Conservation (phyloP, 2,329 filamentous ascomycete species). For the Colletotrichum sp. region DNA sequence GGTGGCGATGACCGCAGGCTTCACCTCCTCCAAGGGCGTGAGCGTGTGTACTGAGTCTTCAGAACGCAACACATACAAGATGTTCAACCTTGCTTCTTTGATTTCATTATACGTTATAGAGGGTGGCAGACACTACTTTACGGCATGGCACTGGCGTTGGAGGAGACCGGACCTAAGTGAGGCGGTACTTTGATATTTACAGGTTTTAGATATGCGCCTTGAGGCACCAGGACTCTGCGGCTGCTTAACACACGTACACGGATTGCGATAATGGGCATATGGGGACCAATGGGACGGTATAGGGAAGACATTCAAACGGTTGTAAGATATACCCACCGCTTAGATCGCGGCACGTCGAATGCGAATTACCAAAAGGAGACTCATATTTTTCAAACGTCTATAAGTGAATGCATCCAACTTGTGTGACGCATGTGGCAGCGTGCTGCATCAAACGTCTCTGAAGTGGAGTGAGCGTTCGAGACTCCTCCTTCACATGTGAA, state of each 20-base stretch:
- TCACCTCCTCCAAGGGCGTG: slow-evolving; percentile 39
- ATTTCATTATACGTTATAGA: neutral
- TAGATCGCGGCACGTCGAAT: slow-evolving; percentile 2
- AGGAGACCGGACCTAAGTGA: neutral
- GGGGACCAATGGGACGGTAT: neutral
- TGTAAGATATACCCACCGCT: slow-evolving; percentile 12
- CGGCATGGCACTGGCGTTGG: slow-evolving; percentile 10
- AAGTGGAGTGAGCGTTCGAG: neutral
- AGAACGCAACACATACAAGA: neutral
- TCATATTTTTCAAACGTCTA: neutral
- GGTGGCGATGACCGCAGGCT: slow-evolving; percentile 30
- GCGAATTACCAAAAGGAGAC: neutral
- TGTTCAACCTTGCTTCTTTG: neutral
- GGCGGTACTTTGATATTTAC: neutral
- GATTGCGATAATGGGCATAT: neutral
- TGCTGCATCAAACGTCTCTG: neutral
- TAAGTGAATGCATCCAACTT: too few relatives aligned
- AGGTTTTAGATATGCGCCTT: slow-evolving; percentile 3
- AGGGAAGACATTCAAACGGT: neutral
- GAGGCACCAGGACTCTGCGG: slow-evolving; percentile 15
- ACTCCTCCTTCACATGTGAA: neutral
- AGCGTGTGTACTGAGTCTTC: slow-evolving; percentile 31
- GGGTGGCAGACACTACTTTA: neutral
- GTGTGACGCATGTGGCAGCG: neutral
- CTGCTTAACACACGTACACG: slow-evolving; percentile 4